phyloP scores from a whole-genome alignment of 805 yeast genomes.

The Yarrowia bubula region DNA sequence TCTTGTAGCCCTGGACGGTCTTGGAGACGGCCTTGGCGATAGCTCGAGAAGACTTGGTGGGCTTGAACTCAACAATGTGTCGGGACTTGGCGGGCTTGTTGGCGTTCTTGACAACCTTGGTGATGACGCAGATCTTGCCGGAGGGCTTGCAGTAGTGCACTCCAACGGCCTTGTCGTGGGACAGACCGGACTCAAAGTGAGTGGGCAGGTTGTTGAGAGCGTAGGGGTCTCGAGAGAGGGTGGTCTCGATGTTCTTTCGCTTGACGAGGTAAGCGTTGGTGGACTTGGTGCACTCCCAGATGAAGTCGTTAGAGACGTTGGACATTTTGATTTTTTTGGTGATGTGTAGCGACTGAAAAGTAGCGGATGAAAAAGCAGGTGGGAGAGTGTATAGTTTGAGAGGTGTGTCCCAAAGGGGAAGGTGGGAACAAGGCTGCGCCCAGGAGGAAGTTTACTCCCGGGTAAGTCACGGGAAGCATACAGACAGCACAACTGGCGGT shows the following conservation, averaged over 20 bases:
- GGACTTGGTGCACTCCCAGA: slow-evolving; percentile 52
- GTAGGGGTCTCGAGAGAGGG: slow-evolving; percentile 51
- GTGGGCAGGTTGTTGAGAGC: slow-evolving; percentile 49
- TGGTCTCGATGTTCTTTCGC: slow-evolving; percentile 43
- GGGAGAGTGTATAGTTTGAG: slow-evolving; percentile 9
- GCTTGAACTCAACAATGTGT: slow-evolving; percentile 43
- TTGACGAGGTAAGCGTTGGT: slow-evolving; percentile 50
- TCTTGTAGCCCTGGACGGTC: slow-evolving; percentile 49
- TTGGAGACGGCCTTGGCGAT: slow-evolving; percentile 48
- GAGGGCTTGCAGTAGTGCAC: slow-evolving; percentile 40
- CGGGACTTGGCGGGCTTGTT: slow-evolving; percentile 49
- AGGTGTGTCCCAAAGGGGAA: neutral
- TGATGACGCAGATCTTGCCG: slow-evolving; percentile 44
- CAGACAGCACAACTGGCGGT: neutral
- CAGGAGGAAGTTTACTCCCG: neutral
- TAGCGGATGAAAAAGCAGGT: slow-evolving; percentile 18
- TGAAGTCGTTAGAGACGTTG: slow-evolving; percentile 42
- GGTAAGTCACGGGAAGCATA: slow-evolving; percentile 7
- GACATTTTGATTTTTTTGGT: slow-evolving; percentile 27
- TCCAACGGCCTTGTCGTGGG: slow-evolving; percentile 51
- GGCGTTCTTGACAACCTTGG: slow-evolving; percentile 48
- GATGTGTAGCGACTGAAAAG: slow-evolving; percentile 17
- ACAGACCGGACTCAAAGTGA: slow-evolving; percentile 49
- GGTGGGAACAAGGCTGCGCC: neutral
- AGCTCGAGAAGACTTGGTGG: slow-evolving; percentile 45